A percentile compares a stretch with the other conserved stretches of the same genome.
phyloP scores from a whole-genome alignment of 2,329 filamentous ascomycete genomes.

The Xylariaceae sp. region DNA sequence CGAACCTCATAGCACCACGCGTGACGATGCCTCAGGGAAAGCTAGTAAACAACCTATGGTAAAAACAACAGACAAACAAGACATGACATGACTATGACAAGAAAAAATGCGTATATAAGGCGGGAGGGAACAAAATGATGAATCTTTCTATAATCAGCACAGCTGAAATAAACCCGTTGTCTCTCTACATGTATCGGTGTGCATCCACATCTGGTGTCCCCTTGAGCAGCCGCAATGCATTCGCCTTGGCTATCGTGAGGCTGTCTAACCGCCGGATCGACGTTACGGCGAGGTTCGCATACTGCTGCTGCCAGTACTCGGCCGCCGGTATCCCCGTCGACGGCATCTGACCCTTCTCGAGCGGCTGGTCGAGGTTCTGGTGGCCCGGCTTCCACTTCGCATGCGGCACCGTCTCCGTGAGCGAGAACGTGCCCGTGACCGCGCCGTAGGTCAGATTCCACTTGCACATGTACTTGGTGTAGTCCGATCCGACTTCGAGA shows the following conservation, averaged over 20 bases:
- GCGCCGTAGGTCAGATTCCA: slow-evolving; percentile 54
- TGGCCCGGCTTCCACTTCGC: slow-evolving; percentile 37
- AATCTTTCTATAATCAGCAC: background rate
- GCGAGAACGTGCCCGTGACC: slow-evolving; percentile 48
- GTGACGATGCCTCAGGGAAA: slow-evolving; percentile 1
- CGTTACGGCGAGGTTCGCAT: slow-evolving; percentile 22
- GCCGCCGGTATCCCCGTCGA: slow-evolving; percentile 30
- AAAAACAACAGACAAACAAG: background rate
- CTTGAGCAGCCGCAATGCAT: slow-evolving; percentile 17
- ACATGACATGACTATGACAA: background rate
- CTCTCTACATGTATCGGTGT: slow-evolving; percentile 12
- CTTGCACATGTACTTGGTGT: slow-evolving; percentile 45
- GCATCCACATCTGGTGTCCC: slow-evolving; percentile 17
- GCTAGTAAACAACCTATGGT: background rate
- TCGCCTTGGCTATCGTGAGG: slow-evolving; percentile 16
- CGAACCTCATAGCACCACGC: slow-evolving; percentile 8
- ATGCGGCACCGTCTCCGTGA: slow-evolving; percentile 45
- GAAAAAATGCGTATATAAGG: background rate
- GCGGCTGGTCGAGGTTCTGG: slow-evolving; percentile 18
- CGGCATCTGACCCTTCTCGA: slow-evolving; percentile 24
- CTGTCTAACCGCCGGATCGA: slow-evolving; percentile 17
- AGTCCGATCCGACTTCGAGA: slow-evolving; percentile 38
- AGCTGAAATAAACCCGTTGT: background rate
- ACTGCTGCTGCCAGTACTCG: slow-evolving; percentile 28
- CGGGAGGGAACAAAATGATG: background rate